Percentiles rank a stretch among this genome's conserved stretches.
Evolutionary conservation across 352 stramenopile genomes (phyloP).

Genomic region (Thalassiosira livingstoniorum): DNA sequence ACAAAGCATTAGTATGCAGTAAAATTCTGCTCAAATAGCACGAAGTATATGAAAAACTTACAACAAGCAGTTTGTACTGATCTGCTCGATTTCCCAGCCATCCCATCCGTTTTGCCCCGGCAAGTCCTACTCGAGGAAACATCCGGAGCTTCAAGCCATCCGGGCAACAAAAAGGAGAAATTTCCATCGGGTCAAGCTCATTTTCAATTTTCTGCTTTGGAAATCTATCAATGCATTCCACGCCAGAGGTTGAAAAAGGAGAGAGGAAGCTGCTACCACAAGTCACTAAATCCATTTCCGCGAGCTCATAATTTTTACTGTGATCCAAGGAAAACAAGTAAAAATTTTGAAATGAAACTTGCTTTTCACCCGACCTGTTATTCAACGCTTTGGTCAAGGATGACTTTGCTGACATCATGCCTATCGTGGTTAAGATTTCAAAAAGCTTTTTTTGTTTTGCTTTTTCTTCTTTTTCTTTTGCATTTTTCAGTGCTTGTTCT

Average conservation of each 20-base stretch:
- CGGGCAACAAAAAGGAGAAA: not conserved
- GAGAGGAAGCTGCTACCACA: not conserved
- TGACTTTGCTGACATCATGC: not conserved
- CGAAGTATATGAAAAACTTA: too few species aligned
- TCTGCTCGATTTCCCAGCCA: not conserved
- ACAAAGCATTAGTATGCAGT: too few species aligned
- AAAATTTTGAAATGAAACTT: not conserved
- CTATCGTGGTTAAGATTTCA: not conserved
- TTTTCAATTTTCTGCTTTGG: not conserved
- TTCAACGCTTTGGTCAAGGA: not conserved
- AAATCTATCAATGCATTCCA: not conserved
- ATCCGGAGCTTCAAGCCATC: not conserved
- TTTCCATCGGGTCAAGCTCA: not conserved
- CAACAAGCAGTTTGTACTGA: constrained; percentile 3
- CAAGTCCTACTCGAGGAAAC: not conserved
- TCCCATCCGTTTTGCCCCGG: not conserved
- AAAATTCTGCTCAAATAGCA: too few species aligned
- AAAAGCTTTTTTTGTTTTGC: not conserved
- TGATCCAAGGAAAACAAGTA: not conserved
- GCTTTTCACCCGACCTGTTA: not conserved
- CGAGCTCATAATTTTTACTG: not conserved
- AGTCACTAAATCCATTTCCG: not conserved
- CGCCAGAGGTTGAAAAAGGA: not conserved
- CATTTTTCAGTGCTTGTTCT: not conserved
- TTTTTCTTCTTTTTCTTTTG: not conserved